These are phyloP conservation scores for Saccharomycopsis sp. DNA, from an alignment of 805 yeast genomes.

Conservation along the genomic window DNA sequence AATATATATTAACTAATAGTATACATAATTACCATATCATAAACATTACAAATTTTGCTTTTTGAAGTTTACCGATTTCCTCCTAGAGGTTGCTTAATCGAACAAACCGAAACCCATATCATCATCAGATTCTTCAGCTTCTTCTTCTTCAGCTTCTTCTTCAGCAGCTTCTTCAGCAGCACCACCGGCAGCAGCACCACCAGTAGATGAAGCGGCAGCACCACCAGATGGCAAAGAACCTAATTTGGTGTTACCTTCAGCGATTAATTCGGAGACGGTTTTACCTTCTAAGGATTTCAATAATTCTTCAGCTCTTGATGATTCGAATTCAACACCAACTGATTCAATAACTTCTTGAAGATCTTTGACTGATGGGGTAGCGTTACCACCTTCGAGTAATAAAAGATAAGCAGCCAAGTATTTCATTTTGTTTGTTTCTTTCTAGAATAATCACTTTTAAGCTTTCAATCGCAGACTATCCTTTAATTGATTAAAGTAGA, in stretches of 20 bases:
- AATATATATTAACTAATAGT: not conserved
- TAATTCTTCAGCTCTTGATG: slow-evolving; percentile 73
- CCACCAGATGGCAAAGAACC: slow-evolving; percentile 98
- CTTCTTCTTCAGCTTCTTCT: slow-evolving; percentile 53
- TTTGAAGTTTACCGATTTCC: not conserved
- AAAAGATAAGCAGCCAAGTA: slow-evolving; percentile 99
- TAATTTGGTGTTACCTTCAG: slow-evolving; percentile 93
- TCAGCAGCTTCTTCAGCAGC: slow-evolving; percentile 68
- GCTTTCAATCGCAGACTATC: slow-evolving; percentile 73
- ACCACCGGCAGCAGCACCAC: slow-evolving; percentile 61
- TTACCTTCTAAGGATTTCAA: slow-evolving; percentile 90
- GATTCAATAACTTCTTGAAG: slow-evolving; percentile 83
- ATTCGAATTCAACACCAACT: slow-evolving; percentile 95
- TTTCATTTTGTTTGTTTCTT: slow-evolving; percentile 49
- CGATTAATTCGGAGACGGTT: slow-evolving; percentile 79
- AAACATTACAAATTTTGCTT: slow-evolving; percentile 1
- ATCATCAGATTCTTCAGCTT: slow-evolving; percentile 56
- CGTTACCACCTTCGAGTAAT: slow-evolving; percentile 94
- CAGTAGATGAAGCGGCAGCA: slow-evolving; percentile 79
- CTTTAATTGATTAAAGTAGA: slow-evolving; percentile 39
- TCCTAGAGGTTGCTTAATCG: slow-evolving; percentile 55
- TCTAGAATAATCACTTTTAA: slow-evolving; percentile 68
- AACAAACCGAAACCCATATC: slow-evolving; percentile 97
- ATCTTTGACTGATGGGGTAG: slow-evolving; percentile 90
- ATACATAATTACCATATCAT: not conserved